These are phyloP conservation scores for Microbotryomycetes sp. DNA, from an alignment of 1,284 basidiomycete species.

Conservation along the genomic window DNA sequence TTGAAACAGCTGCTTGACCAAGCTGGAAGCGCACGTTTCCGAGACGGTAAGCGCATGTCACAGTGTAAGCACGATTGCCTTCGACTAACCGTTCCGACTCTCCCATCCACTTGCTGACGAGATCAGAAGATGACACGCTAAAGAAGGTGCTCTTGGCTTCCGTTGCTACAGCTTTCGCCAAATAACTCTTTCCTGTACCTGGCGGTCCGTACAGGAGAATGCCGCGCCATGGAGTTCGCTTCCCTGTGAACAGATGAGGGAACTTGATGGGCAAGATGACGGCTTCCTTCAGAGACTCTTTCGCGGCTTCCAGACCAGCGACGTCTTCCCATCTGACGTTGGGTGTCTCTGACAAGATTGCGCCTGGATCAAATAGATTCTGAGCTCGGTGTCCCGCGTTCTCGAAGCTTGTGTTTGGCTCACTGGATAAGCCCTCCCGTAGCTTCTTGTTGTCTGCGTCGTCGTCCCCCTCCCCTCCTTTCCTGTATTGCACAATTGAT, in stretches of 20 bases:
- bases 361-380: conserved; percentile 45
- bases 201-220: conserved; percentile 95
- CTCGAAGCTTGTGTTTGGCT: conserved; percentile 17
- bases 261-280: conserved; percentile 99
- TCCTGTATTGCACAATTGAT: conserved; percentile 4
- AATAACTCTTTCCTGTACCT: conserved; percentile 87
- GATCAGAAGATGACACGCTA: conserved; percentile 86
- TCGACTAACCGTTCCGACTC: conserved; percentile 79
- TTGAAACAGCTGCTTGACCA: conserved; percentile 93
- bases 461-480: conserved; percentile 56
- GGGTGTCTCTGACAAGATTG: conserved; percentile 88
- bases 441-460: conserved; percentile 95
- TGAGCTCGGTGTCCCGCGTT: background rate
- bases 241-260: conserved; percentile 95
- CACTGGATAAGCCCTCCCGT: conserved; percentile 69
- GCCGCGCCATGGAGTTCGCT: conserved; percentile 92
- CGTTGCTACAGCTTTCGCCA: conserved; percentile 97
- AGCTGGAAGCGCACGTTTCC: conserved; percentile 50
- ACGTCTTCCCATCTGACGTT: conserved; percentile 99
- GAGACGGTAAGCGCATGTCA: background rate
- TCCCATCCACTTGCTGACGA: conserved; percentile 99
- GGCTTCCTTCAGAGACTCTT: conserved; percentile 93
- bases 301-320: conserved; percentile 87
- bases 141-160: conserved; percentile 99
- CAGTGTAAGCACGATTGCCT: background rate